These are phyloP conservation scores for Boletus rex-veris DNA, from an alignment of 768 basidiomycete genomes.

Conservation along the genomic window DNA sequence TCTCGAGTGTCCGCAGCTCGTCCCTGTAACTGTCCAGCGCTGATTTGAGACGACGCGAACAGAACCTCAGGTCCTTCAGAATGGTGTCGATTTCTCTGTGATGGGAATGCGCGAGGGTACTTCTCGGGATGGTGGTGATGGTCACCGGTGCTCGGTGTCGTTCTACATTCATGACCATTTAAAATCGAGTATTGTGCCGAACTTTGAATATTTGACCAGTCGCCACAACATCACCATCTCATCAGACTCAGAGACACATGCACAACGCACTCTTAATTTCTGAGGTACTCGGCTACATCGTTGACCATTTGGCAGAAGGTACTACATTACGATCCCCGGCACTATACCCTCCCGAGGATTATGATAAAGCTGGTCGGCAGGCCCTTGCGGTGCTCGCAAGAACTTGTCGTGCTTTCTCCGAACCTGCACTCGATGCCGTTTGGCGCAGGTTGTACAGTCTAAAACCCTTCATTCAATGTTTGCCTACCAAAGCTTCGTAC, in stretches of 20 bases:
- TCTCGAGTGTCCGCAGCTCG: constrained; percentile 52
- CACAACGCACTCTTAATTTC: background rate
- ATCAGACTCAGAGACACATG: background rate
- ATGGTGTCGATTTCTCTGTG: constrained; percentile 49
- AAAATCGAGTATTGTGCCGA: too few relatives aligned
- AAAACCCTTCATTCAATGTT: constrained; percentile 3
- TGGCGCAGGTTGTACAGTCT: constrained; percentile 12
- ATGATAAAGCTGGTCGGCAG: background rate
- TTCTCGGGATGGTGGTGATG: constrained; percentile 18
- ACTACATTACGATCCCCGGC: background rate
- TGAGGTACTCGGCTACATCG: background rate
- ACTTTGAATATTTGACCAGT: too few relatives aligned
- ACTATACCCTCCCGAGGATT: background rate
- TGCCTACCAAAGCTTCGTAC: background rate
- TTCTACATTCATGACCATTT: background rate
- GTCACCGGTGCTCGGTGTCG: constrained; percentile 4
- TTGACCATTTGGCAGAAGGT: constrained; percentile 1
- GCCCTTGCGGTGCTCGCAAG: constrained; percentile 11
- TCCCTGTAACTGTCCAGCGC: constrained; percentile 30
- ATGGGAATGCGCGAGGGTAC: constrained; percentile 14
- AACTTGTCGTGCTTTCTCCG: constrained; percentile 12
- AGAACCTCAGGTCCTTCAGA: constrained; percentile 57
- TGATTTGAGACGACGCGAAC: constrained; percentile 50
- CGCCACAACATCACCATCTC: too few relatives aligned
- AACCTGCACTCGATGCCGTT: constrained; percentile 15